A percentile compares a stretch with the other conserved stretches of the same genome.
phyloP scores from a whole-genome alignment of 768 basidiomycete species.

The Boletus rex-veris region DNA sequence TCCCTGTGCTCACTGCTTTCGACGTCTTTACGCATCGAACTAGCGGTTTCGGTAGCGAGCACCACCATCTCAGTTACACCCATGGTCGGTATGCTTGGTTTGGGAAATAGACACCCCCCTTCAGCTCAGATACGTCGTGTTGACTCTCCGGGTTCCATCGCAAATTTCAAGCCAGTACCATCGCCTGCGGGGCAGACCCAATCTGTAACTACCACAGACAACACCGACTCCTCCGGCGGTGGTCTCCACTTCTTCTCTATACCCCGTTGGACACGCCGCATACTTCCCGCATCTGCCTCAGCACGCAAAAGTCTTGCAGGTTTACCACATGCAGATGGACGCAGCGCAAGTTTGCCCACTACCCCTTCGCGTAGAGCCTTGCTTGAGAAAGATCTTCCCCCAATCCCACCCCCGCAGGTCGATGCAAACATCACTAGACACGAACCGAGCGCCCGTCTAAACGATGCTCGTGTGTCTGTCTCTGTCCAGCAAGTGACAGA shows the following conservation, averaged over 20 bases:
- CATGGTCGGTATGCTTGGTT: slow-evolving; percentile 41
- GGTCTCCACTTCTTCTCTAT: slow-evolving; percentile 57
- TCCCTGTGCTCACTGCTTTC: background rate
- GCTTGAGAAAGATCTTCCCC: slow-evolving; percentile 50
- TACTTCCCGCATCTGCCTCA: slow-evolving; percentile 30
- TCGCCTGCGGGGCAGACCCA: slow-evolving; percentile 49
- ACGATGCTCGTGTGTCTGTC: slow-evolving; percentile 13
- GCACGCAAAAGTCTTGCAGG: slow-evolving; percentile 31
- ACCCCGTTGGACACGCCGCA: slow-evolving; percentile 61
- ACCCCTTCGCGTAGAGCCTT: slow-evolving; percentile 6
- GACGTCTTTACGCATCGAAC: background rate
- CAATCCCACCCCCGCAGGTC: slow-evolving; percentile 33
- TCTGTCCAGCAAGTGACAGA: slow-evolving; percentile 17
- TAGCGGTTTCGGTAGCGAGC: background rate
- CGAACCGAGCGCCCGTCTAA: background rate
- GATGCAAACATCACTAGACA: background rate
- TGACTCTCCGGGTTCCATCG: slow-evolving; percentile 27
- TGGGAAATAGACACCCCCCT: slow-evolving; percentile 34
- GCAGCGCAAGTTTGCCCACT: slow-evolving; percentile 21
- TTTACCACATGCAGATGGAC: slow-evolving; percentile 19
- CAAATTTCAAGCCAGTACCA: slow-evolving; percentile 31
- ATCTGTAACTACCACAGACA: slow-evolving; percentile 42
- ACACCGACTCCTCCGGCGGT: slow-evolving; percentile 33
- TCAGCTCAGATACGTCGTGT: slow-evolving; percentile 24
- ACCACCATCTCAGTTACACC: background rate